These are phyloP conservation scores for Diaporthe vaccinii DNA, from an alignment of 2,329 filamentous ascomycete species.

Conservation along the genomic window DNA sequence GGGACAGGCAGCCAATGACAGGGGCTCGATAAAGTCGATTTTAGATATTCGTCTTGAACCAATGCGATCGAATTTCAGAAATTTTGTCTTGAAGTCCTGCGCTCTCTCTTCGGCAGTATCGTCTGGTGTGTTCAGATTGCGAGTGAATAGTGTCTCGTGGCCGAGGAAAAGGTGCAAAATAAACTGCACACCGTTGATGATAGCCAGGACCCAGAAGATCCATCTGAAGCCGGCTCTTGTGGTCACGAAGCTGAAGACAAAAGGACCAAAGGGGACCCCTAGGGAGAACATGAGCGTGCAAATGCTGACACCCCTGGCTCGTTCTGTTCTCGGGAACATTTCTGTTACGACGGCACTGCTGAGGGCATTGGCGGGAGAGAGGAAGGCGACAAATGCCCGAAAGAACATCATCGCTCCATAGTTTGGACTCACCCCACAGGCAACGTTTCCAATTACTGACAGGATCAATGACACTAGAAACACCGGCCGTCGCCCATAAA, in stretches of 20 bases:
- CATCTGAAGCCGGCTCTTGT: constrained; percentile 45
- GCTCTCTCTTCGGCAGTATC: constrained; percentile 27
- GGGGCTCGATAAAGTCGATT: constrained; percentile 64
- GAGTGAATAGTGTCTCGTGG: constrained; percentile 66
- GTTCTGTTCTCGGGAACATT: constrained; percentile 65
- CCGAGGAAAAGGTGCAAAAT: constrained; percentile 66
- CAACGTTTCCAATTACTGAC: constrained; percentile 63
- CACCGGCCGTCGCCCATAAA: constrained; percentile 56
- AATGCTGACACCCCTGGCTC: constrained; percentile 64
- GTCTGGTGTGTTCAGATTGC: constrained; percentile 47
- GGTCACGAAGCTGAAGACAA: constrained; percentile 54
- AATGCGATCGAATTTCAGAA: constrained; percentile 57
- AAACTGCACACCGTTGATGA: constrained; percentile 64
- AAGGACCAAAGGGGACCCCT: constrained; percentile 38
- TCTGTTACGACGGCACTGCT: constrained; percentile 66
- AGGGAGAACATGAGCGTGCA: constrained; percentile 56
- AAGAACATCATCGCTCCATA: constrained; percentile 64
- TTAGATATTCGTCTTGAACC: constrained; percentile 61
- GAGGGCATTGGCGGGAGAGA: constrained; percentile 61
- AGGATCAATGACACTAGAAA: constrained; percentile 63
- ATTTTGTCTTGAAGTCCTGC: constrained; percentile 58
- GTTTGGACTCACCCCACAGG: constrained; percentile 61
- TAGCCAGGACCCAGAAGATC: constrained; percentile 27
- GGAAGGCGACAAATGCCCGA: constrained; percentile 64
- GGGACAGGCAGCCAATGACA: constrained; percentile 55